Evolutionary conservation across 208 protist species (phyloP).

Genomic region (Trypanosoma platydactyli): DNA sequence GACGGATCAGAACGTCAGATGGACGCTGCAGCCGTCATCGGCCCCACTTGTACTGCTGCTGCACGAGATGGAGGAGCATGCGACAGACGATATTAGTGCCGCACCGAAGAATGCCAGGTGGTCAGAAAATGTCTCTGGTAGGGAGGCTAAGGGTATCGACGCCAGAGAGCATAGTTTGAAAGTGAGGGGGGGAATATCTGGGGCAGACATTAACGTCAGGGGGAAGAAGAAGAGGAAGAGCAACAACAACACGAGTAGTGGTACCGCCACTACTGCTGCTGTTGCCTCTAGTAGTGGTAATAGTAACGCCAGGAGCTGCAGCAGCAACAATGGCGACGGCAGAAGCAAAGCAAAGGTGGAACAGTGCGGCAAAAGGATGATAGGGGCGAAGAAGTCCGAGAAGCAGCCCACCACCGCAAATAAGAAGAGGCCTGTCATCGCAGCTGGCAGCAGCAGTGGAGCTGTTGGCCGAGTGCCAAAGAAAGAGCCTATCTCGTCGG

Average conservation of each 20-base stretch:
- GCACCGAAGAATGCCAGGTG: too few relatives aligned
- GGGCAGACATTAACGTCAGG: not conserved
- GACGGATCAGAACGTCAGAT: not conserved
- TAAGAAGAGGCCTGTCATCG: not conserved
- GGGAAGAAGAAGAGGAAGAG: constrained; percentile 16
- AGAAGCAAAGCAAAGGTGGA: not conserved
- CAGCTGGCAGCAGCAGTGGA: not conserved
- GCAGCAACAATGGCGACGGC: not conserved
- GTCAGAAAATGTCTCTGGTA: too few relatives aligned
- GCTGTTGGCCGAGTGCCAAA: not conserved
- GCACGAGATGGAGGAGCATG: too few relatives aligned
- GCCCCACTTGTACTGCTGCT: too few relatives aligned
- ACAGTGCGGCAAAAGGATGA: not conserved
- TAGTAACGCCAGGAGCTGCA: not conserved
- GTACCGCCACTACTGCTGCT: too few relatives aligned
- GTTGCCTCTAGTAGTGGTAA: not conserved
- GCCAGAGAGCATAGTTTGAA: too few relatives aligned
- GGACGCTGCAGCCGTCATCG: too few relatives aligned
- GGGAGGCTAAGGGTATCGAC: too few relatives aligned
- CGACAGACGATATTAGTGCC: too few relatives aligned
- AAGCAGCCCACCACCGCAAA: constrained; percentile 13
- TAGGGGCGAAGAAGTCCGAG: not conserved
- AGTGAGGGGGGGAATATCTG: too few relatives aligned
- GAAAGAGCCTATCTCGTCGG: not conserved
- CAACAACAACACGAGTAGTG: not conserved